phyloP scores from a whole-genome alignment of 139 green algal genomes.

The Spirogloea muscicola region DNA sequence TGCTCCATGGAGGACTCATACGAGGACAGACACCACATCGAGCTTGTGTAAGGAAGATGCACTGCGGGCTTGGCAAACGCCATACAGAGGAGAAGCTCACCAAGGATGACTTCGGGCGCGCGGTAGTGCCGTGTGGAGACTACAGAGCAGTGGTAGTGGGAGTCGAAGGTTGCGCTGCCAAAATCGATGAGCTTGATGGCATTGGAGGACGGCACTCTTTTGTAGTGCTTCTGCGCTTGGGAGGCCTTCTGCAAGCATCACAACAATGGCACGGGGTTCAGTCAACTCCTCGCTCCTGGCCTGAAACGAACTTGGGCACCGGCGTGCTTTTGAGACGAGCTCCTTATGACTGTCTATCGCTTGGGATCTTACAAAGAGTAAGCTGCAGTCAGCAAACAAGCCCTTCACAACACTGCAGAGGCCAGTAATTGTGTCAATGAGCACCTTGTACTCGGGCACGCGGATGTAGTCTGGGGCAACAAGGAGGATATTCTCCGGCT shows the following conservation, averaged over 20 bases:
- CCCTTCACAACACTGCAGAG: too few relatives aligned
- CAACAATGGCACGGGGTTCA: too few relatives aligned
- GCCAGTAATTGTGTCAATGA: too few relatives aligned
- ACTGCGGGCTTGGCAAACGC: neutral
- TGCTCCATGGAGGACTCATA: too few relatives aligned
- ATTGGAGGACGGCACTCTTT: constrained; percentile 61
- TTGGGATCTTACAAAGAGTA: too few relatives aligned
- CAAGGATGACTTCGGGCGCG: constrained; percentile 93
- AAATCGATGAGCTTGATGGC: constrained; percentile 93
- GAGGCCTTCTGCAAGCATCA: too few relatives aligned
- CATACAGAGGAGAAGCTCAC: constrained; percentile 4
- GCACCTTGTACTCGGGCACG: constrained; percentile 45
- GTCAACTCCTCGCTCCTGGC: too few relatives aligned
- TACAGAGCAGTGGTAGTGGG: constrained; percentile 81
- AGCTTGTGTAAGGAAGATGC: neutral
- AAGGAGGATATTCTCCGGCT: constrained; percentile 98
- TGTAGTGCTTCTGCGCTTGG: constrained; percentile 21
- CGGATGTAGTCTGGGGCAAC: constrained; percentile 55
- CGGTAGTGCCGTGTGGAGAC: constrained; percentile 94
- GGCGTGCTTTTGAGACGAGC: too few relatives aligned
- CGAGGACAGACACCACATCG: neutral
- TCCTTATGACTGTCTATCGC: too few relatives aligned
- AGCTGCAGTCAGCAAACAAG: too few relatives aligned
- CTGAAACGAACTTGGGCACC: too few relatives aligned
- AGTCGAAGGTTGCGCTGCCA: constrained; percentile 89